A percentile compares a stretch with the other conserved stretches of the same genome.
phyloP scores from a whole-genome alignment of 441 rosid genomes.

The Eruca vesicaria region DNA sequence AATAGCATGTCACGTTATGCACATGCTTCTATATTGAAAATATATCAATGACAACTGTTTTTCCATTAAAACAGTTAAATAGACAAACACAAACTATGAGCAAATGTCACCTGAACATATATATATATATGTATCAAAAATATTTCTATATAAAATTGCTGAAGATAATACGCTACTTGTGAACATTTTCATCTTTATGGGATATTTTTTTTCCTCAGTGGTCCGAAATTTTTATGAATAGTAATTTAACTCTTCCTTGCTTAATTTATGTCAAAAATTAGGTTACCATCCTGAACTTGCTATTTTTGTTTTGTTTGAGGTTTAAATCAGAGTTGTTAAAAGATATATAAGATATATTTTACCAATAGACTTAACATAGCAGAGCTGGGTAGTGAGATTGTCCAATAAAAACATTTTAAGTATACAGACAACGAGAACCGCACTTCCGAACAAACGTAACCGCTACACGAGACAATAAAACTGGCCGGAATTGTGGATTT shows the following conservation, averaged over 20 bases:
- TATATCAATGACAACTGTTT: constrained; percentile 6
- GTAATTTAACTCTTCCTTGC: not conserved
- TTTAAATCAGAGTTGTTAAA: not conserved
- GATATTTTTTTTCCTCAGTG: not conserved
- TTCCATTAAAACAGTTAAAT: not conserved
- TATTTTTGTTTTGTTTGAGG: not conserved
- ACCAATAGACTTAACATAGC: not conserved
- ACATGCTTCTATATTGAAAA: constrained; percentile 2
- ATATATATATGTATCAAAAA: not conserved
- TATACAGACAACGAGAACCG: constrained; percentile 6
- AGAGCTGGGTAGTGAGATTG: not conserved
- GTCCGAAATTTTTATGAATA: not conserved
- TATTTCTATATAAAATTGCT: not conserved
- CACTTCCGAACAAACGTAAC: constrained; percentile 26
- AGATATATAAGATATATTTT: not conserved
- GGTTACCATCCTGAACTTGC: not conserved
- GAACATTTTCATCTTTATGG: not conserved
- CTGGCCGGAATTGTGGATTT: not conserved
- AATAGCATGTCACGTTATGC: constrained; percentile 15
- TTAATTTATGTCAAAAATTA: not conserved
- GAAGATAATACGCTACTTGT: not conserved
- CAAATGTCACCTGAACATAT: constrained; percentile 26
- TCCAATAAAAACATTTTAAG: not conserved
- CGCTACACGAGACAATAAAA: constrained; percentile 10
- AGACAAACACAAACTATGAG: constrained; percentile 12